A percentile compares a stretch with the other conserved stretches of the same genome.
Evolutionary conservation across 148 eudicot species (phyloP).

Genomic region (Camellia granthamiana): DNA sequence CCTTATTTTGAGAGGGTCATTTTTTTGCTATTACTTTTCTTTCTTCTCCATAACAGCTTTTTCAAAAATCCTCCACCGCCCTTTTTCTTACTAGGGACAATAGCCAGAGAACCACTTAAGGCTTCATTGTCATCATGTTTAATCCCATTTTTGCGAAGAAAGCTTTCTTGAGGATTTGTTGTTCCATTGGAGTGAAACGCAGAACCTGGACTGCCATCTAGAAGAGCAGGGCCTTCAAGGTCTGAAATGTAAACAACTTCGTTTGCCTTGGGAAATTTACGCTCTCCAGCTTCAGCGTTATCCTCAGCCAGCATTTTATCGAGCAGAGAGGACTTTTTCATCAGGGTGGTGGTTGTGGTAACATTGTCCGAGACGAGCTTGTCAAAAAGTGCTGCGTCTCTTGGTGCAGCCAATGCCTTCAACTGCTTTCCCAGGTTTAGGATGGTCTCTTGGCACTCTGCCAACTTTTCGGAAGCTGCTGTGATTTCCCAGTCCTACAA

Average conservation of each 20-base stretch:
- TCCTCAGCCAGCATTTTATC: constrained; percentile 84
- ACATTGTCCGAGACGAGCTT: constrained; percentile 29
- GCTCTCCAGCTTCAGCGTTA: constrained; percentile 30
- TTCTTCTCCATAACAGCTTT: constrained; percentile 61
- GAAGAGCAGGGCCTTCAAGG: constrained; percentile 3
- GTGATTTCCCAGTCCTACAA: constrained; percentile 65
- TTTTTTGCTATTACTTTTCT: constrained; percentile 44
- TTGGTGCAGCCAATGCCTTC: constrained; percentile 59
- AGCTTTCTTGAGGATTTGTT: constrained; percentile 10
- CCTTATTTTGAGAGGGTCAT: constrained; percentile 8
- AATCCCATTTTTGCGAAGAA: background rate
- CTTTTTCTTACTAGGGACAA: constrained; percentile 49
- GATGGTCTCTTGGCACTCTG: constrained; percentile 89
- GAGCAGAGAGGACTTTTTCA: constrained; percentile 49
- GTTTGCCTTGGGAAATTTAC: constrained; percentile 42
- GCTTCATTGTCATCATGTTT: constrained; percentile 20
- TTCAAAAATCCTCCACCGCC: constrained; percentile 39
- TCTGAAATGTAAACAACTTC: constrained; percentile 39
- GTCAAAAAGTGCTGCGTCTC: constrained; percentile 39
- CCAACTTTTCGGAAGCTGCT: constrained; percentile 83
- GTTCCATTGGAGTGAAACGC: constrained; percentile 17
- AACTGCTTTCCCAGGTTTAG: constrained; percentile 76
- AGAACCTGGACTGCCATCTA: background rate
- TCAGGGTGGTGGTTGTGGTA: constrained; percentile 21
- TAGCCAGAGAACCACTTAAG: constrained; percentile 37